A percentile compares a stretch with the other conserved stretches of the same genome.
Evolutionary conservation across 2,329 filamentous ascomycete species (phyloP).

Genomic region (Aspergillus fructus): DNA sequence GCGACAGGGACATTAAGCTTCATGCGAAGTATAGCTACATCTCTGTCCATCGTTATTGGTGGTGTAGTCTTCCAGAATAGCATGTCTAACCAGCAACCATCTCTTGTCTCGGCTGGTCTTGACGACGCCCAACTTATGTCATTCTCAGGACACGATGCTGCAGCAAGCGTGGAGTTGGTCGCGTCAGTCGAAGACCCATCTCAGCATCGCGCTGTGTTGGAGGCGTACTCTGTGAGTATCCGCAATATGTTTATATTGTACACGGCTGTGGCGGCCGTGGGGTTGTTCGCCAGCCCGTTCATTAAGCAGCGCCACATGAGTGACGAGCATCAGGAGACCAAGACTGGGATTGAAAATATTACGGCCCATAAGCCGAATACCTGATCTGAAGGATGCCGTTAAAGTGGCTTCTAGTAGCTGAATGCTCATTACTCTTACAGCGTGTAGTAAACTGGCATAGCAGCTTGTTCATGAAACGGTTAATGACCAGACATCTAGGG

Average conservation of each 20-base stretch:
- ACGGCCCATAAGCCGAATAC: background rate
- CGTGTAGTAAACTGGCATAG: no score
- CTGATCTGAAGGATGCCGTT: background rate
- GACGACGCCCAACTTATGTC: conserved; percentile 13
- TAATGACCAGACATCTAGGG: no score
- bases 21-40: conserved; percentile 66
- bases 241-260: conserved; percentile 52
- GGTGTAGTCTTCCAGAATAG: conserved; percentile 57
- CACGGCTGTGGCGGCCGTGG: conserved; percentile 42
- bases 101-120: background rate
- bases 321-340: conserved; percentile 53
- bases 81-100: background rate
- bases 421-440: no score
- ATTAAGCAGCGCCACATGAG: conserved; percentile 47
- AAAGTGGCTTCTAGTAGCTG: no score
- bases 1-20: conserved; percentile 55
- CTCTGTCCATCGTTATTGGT: conserved; percentile 69
- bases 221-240: conserved; percentile 50
- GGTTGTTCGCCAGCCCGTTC: conserved; percentile 45
- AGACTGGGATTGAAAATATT: conserved; percentile 40
- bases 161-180: conserved; percentile 48
- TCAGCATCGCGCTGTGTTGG: conserved; percentile 38
- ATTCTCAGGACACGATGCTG: conserved; percentile 40
- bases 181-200: conserved; percentile 34
- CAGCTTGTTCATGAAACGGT: no score